Conservation (phyloP, 2,329 filamentous ascomycete species). For the Aspergillus sp. region DNA sequence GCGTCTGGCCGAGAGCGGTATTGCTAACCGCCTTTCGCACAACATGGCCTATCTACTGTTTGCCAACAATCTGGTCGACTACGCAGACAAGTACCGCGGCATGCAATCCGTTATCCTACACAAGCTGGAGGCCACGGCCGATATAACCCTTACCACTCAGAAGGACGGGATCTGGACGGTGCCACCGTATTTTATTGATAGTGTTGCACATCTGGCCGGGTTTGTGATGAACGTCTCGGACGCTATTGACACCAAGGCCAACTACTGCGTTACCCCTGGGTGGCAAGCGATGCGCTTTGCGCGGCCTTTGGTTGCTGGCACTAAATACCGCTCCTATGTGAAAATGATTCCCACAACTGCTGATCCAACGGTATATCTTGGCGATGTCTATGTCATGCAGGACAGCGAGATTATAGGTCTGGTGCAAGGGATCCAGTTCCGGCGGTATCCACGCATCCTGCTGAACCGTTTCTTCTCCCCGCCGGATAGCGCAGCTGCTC, state of each 20-base stretch:
- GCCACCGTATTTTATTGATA: constrained; percentile 38
- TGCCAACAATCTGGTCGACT: constrained; percentile 29
- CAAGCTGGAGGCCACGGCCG: constrained; percentile 28
- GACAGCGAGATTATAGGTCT: constrained; percentile 31
- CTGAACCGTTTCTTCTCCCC: no score
- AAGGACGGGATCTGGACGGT: constrained; percentile 25
- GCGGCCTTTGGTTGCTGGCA: constrained; percentile 21
- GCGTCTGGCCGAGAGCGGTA: constrained; percentile 19
- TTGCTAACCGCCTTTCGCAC: constrained; percentile 24
- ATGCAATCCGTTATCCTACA: constrained; percentile 30
- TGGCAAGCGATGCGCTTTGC: constrained; percentile 27
- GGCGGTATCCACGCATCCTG: no score
- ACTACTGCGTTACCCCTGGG: constrained; percentile 35
- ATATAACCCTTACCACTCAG: constrained; percentile 24
- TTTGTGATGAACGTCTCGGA: constrained; percentile 32
- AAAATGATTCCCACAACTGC: constrained; percentile 28
- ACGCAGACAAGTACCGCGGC: constrained; percentile 27
- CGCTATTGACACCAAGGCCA: constrained; percentile 22
- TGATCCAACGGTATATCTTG: constrained; percentile 30
- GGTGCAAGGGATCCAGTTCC: constrained; percentile 26
- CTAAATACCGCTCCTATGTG: constrained; percentile 31
- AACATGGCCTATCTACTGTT: constrained; percentile 36
- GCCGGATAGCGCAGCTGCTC: no score
- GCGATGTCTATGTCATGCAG: constrained; percentile 41
- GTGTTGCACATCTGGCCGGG: constrained; percentile 33